Evolutionary conservation across 306 rosid genomes (phyloP), one percentile per base, ranked within the genome.

Genomic region (Ziziphus jujuba): DNA sequence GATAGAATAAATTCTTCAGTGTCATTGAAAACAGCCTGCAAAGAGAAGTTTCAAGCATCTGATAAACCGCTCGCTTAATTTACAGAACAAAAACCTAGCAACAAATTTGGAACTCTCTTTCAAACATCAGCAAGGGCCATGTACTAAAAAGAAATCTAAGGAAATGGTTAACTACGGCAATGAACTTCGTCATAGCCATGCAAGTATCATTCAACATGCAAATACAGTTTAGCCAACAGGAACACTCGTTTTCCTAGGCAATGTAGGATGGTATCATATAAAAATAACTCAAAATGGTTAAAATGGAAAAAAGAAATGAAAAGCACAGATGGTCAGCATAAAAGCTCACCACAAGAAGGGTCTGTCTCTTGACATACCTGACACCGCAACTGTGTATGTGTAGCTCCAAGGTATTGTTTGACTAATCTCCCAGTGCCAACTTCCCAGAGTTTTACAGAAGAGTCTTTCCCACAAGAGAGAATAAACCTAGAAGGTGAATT

Each of bases 401-500:
- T 70, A 58, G 92, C 95, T 62, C 98, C 95, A 24, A 86, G 75
- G 80, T 89, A 92, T 61, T 92, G 97, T 72, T 81, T 92, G 63
- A 89, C 81, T 81, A 86, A 72, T 85, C 86, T 92, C 77, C 98
- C 98, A 64, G 89, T 82, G 56, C 89, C 82, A n/a, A 87, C 93
- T 63, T 92, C 97, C 96, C 97, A 89, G 56, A 92, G 95, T 72
- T 89, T 89, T 69, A 84, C 81, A 5, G 89, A 73, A 17, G 98
- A 89, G 72, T 92, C 98, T 82, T 92, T 92, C 51, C 98, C 97
- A n/a, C 87, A 86, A 25, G 98, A 85, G 47, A 92, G 95, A 76
- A 92, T 80, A 64, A 79, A 89, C 91, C 98, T 92, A 70, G 66
- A 80, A 73, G 74, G 44, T 56, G 14, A 24, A 67, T 62, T 50